phyloP scores from a whole-genome alignment of 2,329 filamentous ascomycete genomes.

The Didymella pomorum region DNA sequence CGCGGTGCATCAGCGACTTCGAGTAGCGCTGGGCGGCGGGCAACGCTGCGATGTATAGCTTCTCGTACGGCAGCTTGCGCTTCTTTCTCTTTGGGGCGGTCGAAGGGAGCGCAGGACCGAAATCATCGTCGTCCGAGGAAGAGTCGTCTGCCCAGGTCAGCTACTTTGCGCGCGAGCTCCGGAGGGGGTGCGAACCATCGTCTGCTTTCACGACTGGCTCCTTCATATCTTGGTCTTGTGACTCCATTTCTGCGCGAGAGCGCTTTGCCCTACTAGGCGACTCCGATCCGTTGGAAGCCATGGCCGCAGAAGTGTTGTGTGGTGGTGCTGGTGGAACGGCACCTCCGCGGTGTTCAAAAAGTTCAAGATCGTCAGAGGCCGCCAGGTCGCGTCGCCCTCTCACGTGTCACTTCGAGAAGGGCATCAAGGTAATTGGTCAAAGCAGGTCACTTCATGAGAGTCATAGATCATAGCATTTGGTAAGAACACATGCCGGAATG shows the following conservation, averaged over 20 bases:
- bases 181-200: conserved; percentile 22
- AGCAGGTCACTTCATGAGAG: no score
- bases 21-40: conserved; percentile 82
- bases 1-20: conserved; percentile 98
- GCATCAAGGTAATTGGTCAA: neutral
- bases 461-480: neutral
- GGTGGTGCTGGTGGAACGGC: conserved; percentile 14
- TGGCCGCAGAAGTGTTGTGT: conserved; percentile 13
- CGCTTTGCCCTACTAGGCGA: conserved; percentile 38
- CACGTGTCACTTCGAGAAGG: conserved; percentile 18
- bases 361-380: conserved; percentile 19
- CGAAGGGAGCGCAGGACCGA: conserved; percentile 89
- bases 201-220: conserved; percentile 22
- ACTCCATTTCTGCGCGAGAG: conserved; percentile 39
- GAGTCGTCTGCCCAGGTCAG: conserved; percentile 56
- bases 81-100: conserved; percentile 86
- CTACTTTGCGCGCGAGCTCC: conserved; percentile 17
- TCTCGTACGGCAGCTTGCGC: conserved; percentile 89
- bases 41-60: conserved; percentile 89
- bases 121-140: conserved; percentile 80
- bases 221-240: conserved; percentile 22
- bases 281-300: conserved; percentile 30
- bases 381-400: conserved; percentile 27
- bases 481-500: conserved; percentile 25
- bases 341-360: conserved; percentile 17